Percentiles rank a stretch among this genome's conserved stretches.
phyloP scores from a whole-genome alignment of 176 grass and related monocot genomes.

The Ampelocalamus luodianensis region DNA sequence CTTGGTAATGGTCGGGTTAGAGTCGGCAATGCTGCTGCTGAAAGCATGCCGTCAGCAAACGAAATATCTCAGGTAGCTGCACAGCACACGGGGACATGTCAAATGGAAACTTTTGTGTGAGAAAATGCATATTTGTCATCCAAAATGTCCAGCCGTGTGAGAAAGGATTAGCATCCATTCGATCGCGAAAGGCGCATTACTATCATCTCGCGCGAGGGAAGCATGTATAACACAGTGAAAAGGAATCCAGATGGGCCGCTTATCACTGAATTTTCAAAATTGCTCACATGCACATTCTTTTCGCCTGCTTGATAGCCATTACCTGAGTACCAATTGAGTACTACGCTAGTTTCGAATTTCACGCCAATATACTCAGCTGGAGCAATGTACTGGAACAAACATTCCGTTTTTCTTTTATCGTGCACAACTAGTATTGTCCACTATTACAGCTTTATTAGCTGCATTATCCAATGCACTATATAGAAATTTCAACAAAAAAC shows the following conservation, averaged over 20 bases:
- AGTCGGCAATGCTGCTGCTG: slow-evolving; percentile 21
- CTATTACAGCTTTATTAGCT: not conserved
- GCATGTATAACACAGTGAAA: too few relatives aligned
- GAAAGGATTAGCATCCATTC: not conserved
- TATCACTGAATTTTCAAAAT: too few relatives aligned
- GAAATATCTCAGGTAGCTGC: slow-evolving; percentile 23
- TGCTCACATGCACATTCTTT: not conserved
- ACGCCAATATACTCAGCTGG: not conserved
- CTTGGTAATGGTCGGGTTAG: slow-evolving; percentile 20
- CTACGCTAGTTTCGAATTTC: not conserved
- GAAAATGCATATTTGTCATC: not conserved
- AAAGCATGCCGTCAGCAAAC: slow-evolving; percentile 27
- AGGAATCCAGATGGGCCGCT: too few relatives aligned
- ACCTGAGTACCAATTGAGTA: not conserved
- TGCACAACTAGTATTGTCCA: not conserved
- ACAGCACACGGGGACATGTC: too few relatives aligned
- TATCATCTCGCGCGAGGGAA: not conserved
- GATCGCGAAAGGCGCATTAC: not conserved
- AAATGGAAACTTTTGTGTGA: not conserved
- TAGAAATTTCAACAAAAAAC: not conserved
- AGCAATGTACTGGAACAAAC: not conserved
- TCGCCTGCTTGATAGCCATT: not conserved
- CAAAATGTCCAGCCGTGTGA: not conserved
- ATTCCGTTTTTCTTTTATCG: not conserved
- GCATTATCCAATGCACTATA: not conserved